phyloP scores from a whole-genome alignment of 169 alveolate genomes.

The Theileria orientalis region DNA sequence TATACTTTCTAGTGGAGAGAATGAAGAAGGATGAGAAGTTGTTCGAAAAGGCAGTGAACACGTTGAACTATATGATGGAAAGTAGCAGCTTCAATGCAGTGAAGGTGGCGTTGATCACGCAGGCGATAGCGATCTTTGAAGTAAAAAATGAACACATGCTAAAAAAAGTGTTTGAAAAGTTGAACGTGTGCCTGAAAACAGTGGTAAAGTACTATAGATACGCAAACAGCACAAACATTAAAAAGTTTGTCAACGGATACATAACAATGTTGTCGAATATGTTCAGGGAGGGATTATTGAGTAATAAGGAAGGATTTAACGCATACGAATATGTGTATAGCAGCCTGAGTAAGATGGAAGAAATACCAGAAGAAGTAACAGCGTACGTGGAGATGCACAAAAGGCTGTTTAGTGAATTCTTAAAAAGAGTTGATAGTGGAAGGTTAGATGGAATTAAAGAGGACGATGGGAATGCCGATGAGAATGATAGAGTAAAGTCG shows the following conservation, averaged over 20 bases:
- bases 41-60: slow-evolving; percentile 27
- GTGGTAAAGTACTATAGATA: slow-evolving; percentile 29
- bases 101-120: slow-evolving; percentile 24
- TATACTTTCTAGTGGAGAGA: neutral
- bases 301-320: no score
- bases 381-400: no score
- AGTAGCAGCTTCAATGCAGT: slow-evolving; percentile 18
- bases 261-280: neutral
- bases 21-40: slow-evolving; percentile 11
- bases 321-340: no score
- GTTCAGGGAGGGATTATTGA: no score
- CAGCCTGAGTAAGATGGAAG: no score
- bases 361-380: no score
- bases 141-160: neutral
- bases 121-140: slow-evolving; percentile 26
- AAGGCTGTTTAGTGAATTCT: no score
- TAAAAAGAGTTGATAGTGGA: no score
- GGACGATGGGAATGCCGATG: neutral
- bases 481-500: neutral
- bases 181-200: slow-evolving; percentile 1
- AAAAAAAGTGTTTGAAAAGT: neutral
- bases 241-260: neutral
- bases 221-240: neutral
- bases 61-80: slow-evolving; percentile 14
- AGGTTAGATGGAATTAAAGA: neutral